phyloP scores from a whole-genome alignment of 2,329 filamentous ascomycete species.

The Aspergillus ruber region DNA sequence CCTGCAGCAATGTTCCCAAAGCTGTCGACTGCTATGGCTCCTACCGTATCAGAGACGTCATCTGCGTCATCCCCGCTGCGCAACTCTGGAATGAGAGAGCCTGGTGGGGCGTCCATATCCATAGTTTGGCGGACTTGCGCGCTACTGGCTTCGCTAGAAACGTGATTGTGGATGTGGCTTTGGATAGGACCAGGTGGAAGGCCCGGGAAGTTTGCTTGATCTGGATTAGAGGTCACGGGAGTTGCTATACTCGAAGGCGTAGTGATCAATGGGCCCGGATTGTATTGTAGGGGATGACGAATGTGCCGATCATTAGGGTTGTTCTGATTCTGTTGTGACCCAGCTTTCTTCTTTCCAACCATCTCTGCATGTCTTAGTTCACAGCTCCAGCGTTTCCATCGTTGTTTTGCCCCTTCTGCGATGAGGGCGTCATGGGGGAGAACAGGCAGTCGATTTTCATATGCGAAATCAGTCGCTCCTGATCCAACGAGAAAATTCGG shows the following conservation, averaged over 20 bases:
- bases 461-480: conserved; percentile 81
- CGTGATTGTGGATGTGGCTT: background rate
- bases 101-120: background rate
- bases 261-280: conserved; percentile 16
- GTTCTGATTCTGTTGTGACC: conserved; percentile 17
- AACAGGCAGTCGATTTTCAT: conserved; percentile 66
- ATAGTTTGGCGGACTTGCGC: background rate
- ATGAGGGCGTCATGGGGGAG: conserved; percentile 70
- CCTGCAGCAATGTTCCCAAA: conserved; percentile 85
- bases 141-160: background rate
- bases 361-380: conserved; percentile 62
- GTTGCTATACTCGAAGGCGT: conserved; percentile 10
- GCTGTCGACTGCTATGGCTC: conserved; percentile 85
- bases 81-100: background rate
- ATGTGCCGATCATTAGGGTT: conserved; percentile 13
- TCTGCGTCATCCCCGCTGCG: conserved; percentile 37
- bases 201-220: background rate
- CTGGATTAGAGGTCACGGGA: background rate
- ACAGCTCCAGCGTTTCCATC: conserved; percentile 68
- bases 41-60: conserved; percentile 85
- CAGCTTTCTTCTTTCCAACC: conserved; percentile 30
- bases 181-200: background rate
- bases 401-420: conserved; percentile 70
- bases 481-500: conserved; percentile 85
- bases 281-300: conserved; percentile 16